Evolutionary conservation across 352 stramenopile genomes (phyloP).

Genomic region (Globisporangium iwayamae): DNA sequence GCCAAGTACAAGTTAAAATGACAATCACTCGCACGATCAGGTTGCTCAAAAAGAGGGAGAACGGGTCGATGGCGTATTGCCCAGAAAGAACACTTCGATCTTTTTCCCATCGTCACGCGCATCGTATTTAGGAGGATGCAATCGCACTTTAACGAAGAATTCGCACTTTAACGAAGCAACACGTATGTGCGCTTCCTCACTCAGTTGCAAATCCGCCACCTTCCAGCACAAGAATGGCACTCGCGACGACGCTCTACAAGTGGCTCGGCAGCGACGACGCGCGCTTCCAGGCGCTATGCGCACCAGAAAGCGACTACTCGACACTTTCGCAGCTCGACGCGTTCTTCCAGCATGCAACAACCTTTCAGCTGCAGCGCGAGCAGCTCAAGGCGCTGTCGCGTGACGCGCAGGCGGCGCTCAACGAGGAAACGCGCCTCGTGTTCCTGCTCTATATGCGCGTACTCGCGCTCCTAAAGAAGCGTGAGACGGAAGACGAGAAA

Average conservation of each 20-base stretch:
- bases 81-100: constrained; percentile 1
- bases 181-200: not conserved
- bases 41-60: not conserved
- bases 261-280: constrained; percentile 15
- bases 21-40: not conserved
- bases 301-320: not conserved
- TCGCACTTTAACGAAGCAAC: no score
- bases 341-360: constrained; percentile 14
- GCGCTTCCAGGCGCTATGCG: constrained; percentile 9
- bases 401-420: constrained; percentile 7
- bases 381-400: constrained; percentile 10
- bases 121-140: not conserved
- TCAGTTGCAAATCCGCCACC: not conserved
- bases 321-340: constrained; percentile 6
- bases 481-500: not conserved
- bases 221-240: not conserved
- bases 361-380: constrained; percentile 10
- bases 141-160: not conserved
- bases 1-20: not conserved
- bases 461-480: constrained; percentile 3
- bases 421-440: constrained; percentile 11
- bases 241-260: constrained; percentile 5
- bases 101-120: not conserved
- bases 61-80: not conserved
- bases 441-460: constrained; percentile 19